Conservation (phyloP, 176 grass and related monocot genomes). For the Otatea glauca region DNA sequence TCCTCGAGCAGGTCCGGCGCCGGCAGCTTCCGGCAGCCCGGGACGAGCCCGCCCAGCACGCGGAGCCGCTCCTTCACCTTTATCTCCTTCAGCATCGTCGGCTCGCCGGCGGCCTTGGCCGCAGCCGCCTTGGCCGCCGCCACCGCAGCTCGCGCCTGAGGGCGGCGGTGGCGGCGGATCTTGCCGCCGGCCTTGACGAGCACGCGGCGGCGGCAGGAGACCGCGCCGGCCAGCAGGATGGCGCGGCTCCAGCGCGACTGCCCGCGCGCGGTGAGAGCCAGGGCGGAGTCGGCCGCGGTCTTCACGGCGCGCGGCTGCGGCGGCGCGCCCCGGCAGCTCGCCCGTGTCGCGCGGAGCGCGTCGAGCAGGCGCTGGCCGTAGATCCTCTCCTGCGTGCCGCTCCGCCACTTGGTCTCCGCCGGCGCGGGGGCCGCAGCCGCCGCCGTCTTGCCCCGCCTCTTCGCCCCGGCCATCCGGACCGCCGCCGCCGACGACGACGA, state of each 20-base stretch:
- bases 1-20: slow-evolving; percentile 85
- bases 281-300: slow-evolving; percentile 80
- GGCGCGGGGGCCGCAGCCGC: not conserved
- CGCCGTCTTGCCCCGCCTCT: slow-evolving; percentile 13
- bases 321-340: not conserved
- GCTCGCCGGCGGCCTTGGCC: not conserved
- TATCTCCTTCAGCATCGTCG: slow-evolving; percentile 33
- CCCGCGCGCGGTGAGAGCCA: slow-evolving; percentile 78
- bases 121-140: not conserved
- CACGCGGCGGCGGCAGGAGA: slow-evolving; percentile 52
- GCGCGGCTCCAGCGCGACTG: slow-evolving; percentile 96
- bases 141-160: slow-evolving; percentile 28
- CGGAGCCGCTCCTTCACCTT: slow-evolving; percentile 85
- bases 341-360: slow-evolving; percentile 60
- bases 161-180: slow-evolving; percentile 51
- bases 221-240: slow-evolving; percentile 69
- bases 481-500: slow-evolving; percentile 41
- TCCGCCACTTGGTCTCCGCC: slow-evolving; percentile 75
- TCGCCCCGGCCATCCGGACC: slow-evolving; percentile 5
- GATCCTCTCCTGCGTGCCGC: slow-evolving; percentile 68
- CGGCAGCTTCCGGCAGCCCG: slow-evolving; percentile 83
- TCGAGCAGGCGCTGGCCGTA: slow-evolving; percentile 86
- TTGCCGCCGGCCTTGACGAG: slow-evolving; percentile 79
- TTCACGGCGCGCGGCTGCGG: slow-evolving; percentile 68
- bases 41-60: slow-evolving; percentile 78